phyloP scores from a whole-genome alignment of 345 rosid genomes.

The Trapa bicornis region DNA sequence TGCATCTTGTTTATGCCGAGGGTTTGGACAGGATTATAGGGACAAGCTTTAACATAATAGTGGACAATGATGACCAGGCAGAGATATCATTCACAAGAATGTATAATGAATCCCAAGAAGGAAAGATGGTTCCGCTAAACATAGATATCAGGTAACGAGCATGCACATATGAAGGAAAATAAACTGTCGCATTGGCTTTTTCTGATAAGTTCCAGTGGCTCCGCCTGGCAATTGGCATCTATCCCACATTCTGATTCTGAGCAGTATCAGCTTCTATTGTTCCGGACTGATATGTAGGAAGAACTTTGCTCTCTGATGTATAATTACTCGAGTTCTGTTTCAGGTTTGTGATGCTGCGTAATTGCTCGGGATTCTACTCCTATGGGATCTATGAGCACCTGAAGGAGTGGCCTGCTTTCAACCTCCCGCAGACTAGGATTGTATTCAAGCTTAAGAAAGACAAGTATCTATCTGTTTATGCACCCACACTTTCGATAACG shows the following conservation, averaged over 20 bases:
- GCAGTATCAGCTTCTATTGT: background rate
- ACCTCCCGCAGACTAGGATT: conserved; percentile 71
- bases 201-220: no score
- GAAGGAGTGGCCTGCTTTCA: conserved; percentile 66
- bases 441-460: conserved; percentile 75
- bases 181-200: no score
- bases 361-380: conserved; percentile 64
- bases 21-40: conserved; percentile 32
- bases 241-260: no score
- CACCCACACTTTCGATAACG: background rate
- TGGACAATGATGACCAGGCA: conserved; percentile 40
- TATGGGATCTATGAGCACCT: conserved; percentile 67
- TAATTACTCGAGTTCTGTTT: background rate
- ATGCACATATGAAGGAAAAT: background rate
- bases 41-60: conserved; percentile 27
- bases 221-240: no score
- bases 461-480: conserved; percentile 24
- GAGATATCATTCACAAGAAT: conserved; percentile 49
- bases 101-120: conserved; percentile 25
- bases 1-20: background rate
- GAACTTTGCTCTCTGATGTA: background rate
- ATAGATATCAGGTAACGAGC: conserved; percentile 36
- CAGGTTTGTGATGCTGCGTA: conserved; percentile 62
- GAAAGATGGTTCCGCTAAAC: conserved; percentile 36
- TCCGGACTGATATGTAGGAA: background rate